Percentiles rank a stretch among this genome's conserved stretches.
Conservation (phyloP, 768 basidiomycete genomes). For the Amanita pseudoporphyria region DNA sequence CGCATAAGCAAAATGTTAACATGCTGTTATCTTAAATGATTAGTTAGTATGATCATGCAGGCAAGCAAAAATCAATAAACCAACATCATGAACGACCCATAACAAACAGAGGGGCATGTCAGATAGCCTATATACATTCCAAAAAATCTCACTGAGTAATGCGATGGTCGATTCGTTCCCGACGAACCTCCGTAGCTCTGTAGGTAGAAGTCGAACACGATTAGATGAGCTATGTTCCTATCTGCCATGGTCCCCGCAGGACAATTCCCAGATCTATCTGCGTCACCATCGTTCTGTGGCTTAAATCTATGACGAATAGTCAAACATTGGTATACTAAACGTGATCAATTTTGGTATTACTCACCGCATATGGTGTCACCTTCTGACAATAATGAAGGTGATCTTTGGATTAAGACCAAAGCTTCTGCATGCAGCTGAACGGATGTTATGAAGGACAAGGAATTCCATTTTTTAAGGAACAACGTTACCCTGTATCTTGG, state of each 20-base stretch:
- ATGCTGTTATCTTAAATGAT: constrained; percentile 34
- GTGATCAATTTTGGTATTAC: not conserved
- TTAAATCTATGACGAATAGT: constrained; percentile 25
- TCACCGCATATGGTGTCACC: constrained; percentile 55
- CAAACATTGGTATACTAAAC: not conserved
- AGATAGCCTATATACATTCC: not conserved
- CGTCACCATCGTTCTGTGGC: constrained; percentile 24
- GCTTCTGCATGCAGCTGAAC: constrained; percentile 50
- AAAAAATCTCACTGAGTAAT: constrained; percentile 31
- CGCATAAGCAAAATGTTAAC: constrained; percentile 8
- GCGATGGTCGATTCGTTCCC: constrained; percentile 52
- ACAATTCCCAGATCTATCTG: constrained; percentile 63
- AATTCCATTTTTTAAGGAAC: not conserved
- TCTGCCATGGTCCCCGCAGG: constrained; percentile 76
- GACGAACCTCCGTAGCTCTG: constrained; percentile 70
- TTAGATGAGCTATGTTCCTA: constrained; percentile 55
- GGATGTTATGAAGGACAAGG: not conserved
- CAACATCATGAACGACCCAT: constrained; percentile 34
- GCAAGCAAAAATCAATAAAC: constrained; percentile 9
- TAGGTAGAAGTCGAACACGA: constrained; percentile 71
- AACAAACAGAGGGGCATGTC: not conserved
- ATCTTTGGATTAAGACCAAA: constrained; percentile 54
- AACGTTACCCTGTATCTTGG: constrained; percentile 42
- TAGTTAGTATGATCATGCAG: not conserved
- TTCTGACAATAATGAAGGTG: constrained; percentile 74